Conservation (phyloP, 2,329 filamentous ascomycete species). For the Chaetomiaceae sp. region DNA sequence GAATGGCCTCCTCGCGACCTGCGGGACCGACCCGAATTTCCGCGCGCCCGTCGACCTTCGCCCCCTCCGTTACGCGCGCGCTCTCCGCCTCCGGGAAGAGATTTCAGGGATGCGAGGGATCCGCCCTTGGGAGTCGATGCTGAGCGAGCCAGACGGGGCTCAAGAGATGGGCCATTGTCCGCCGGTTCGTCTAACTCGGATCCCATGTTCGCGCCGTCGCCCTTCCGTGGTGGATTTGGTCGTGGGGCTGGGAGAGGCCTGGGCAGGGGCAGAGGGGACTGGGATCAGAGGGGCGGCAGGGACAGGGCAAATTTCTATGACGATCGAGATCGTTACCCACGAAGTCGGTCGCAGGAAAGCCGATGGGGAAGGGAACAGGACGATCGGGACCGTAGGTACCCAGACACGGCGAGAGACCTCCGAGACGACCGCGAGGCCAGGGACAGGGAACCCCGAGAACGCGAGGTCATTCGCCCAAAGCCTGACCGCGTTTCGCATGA, state of each 20-base stretch:
- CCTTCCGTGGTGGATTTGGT: conserved; percentile 51
- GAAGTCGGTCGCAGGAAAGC: conserved; percentile 63
- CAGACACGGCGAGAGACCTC: conserved; percentile 34
- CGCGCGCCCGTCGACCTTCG: conserved; percentile 48
- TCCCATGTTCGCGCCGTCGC: conserved; percentile 51
- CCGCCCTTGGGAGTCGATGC: conserved; percentile 60
- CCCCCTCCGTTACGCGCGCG: conserved; percentile 40
- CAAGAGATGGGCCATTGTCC: conserved; percentile 67
- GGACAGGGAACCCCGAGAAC: conserved; percentile 32
- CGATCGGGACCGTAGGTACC: conserved; percentile 36
- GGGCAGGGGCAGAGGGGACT: conserved; percentile 52
- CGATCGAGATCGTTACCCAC: conserved; percentile 57
- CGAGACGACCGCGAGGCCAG: conserved; percentile 49
- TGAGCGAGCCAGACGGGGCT: conserved; percentile 61
- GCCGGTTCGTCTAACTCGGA: conserved; percentile 69
- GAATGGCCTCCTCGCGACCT: conserved; percentile 8
- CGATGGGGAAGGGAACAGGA: conserved; percentile 51
- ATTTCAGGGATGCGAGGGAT: conserved; percentile 56
- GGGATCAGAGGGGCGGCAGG: conserved; percentile 45
- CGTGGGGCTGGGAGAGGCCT: conserved; percentile 52
- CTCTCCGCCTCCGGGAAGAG: conserved; percentile 57
- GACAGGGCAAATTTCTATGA: conserved; percentile 53
- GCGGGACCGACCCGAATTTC: conserved; percentile 49
- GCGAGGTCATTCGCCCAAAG: conserved; percentile 45
- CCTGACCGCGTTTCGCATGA: conserved; percentile 48